Evolutionary conservation across 2,329 filamentous ascomycete species (phyloP), one percentile per base, ranked within the genome.

Genomic region (Fulvia fulva): DNA sequence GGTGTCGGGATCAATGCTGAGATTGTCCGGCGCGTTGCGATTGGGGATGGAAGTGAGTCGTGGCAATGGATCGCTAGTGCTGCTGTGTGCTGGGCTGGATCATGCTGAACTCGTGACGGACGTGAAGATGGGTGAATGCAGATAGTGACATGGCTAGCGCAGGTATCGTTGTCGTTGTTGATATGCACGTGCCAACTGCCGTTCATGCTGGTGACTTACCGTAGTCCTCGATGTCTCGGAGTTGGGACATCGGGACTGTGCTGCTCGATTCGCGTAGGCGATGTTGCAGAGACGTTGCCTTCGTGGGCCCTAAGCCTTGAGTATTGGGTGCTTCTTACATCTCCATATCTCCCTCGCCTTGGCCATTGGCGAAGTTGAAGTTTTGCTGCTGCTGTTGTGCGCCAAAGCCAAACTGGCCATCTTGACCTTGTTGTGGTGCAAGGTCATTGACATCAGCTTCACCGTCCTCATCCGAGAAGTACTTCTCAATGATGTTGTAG

Each of bases 401-500:
- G 71, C 89, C 87, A 76, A 97, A 89, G 70, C 92, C 85, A 76
- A 93, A 94, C 57, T 86, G 86, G 59, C 87, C 87, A 69, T 87
- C 85, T 72, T 91, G 88, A 64, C 83, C 85, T 67, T 85, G 82
- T 69, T 85, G 83, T 61, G 89, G 85, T 61, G 84, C 88, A 76
- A 91, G 84, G 70, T 95, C 90, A 62, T 91, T 90, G 67, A 91
- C 91, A 69, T 92, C 91, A 49, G 78, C 85, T 63, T 83, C 84
- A 73, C 96, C 94, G 56, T 97, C 94, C 67, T 99, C 94, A 71
- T 99, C 94, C 0, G 92, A 97, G 81, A 99, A 99, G 84, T 99
- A 99, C 82, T 97, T 97, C 83, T 99, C 94, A 67, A 99, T 99
- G 78, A 99, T 99, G 84, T 96, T 97, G 84, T 97, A 99, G 0